Evolutionary conservation across 805 yeast species (phyloP).

Genomic region (Nakazawaea anatomiae): DNA sequence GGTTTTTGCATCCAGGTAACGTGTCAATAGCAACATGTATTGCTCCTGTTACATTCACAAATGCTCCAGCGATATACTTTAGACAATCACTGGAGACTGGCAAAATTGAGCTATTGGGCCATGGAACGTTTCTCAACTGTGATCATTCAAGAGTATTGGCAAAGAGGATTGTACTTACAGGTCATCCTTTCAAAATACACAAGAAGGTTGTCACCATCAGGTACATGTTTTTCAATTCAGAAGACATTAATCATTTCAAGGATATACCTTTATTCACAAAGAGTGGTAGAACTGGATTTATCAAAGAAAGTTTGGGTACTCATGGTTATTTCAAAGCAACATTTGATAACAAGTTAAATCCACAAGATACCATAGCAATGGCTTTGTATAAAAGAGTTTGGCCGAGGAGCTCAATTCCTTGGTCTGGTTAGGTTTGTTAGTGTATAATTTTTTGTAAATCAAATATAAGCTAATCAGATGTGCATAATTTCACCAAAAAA

Average conservation of each 20-base stretch:
- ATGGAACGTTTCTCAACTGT: constrained; percentile 83
- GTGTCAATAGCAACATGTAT: constrained; percentile 77
- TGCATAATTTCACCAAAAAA: too few species aligned
- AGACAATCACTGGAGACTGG: constrained; percentile 42
- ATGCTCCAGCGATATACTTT: constrained; percentile 81
- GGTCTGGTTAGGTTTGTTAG: constrained; percentile 19
- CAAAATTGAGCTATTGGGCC: constrained; percentile 68
- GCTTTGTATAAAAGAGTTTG: constrained; percentile 89
- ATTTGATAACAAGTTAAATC: constrained; percentile 82
- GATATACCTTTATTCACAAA: constrained; percentile 90
- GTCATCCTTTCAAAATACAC: constrained; percentile 94
- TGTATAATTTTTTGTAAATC: neutral
- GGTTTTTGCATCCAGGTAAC: constrained; percentile 75
- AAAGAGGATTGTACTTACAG: constrained; percentile 85
- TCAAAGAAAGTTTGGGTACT: constrained; percentile 94
- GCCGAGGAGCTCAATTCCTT: constrained; percentile 52
- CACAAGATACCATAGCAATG: constrained; percentile 94
- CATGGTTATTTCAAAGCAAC: constrained; percentile 97
- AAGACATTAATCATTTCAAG: constrained; percentile 85
- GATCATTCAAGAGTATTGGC: constrained; percentile 83
- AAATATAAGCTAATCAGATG: too few species aligned
- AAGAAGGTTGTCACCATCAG: constrained; percentile 86
- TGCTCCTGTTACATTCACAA: constrained; percentile 81
- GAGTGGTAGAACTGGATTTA: constrained; percentile 89
- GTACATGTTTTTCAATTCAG: constrained; percentile 93